A percentile compares a stretch with the other conserved stretches of the same genome.
Conservation (phyloP, 2,329 filamentous ascomycete species). For the Cladobotryum mycophilum region DNA sequence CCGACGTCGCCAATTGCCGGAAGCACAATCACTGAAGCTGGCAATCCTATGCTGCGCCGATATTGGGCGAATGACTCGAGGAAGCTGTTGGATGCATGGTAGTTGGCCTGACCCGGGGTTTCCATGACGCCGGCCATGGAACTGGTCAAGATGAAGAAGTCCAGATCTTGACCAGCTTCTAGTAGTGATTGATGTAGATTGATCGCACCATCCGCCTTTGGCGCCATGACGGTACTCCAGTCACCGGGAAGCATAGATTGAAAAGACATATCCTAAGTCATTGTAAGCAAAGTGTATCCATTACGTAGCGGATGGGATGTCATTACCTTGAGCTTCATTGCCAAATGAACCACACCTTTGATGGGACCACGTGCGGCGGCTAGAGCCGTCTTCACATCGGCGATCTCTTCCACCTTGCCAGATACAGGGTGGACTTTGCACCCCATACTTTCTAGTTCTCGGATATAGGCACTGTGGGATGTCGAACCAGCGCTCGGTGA, state of each 20-base stretch:
- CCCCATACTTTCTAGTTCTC: slow-evolving; percentile 21
- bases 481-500: background rate
- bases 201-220: slow-evolving; percentile 27
- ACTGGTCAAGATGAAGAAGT: slow-evolving; percentile 26
- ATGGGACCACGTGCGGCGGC: slow-evolving; percentile 22
- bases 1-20: slow-evolving; percentile 32
- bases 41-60: slow-evolving; percentile 27
- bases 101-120: slow-evolving; percentile 26
- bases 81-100: slow-evolving; percentile 34
- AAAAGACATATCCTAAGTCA: background rate
- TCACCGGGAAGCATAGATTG: slow-evolving; percentile 10
- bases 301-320: too few species aligned
- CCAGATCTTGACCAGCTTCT: slow-evolving; percentile 6
- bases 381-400: slow-evolving; percentile 22
- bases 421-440: slow-evolving; percentile 21
- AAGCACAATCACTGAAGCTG: slow-evolving; percentile 33
- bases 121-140: slow-evolving; percentile 23
- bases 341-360: slow-evolving; percentile 34
- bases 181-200: slow-evolving; percentile 24
- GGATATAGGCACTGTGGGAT: slow-evolving; percentile 13
- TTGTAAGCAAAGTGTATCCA: too few species aligned
- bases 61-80: slow-evolving; percentile 33
- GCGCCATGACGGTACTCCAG: slow-evolving; percentile 18
- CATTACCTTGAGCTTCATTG: slow-evolving; percentile 29
- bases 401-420: slow-evolving; percentile 25